Conservation (phyloP, 331 rosid species). For the Malus hybrid region DNA sequence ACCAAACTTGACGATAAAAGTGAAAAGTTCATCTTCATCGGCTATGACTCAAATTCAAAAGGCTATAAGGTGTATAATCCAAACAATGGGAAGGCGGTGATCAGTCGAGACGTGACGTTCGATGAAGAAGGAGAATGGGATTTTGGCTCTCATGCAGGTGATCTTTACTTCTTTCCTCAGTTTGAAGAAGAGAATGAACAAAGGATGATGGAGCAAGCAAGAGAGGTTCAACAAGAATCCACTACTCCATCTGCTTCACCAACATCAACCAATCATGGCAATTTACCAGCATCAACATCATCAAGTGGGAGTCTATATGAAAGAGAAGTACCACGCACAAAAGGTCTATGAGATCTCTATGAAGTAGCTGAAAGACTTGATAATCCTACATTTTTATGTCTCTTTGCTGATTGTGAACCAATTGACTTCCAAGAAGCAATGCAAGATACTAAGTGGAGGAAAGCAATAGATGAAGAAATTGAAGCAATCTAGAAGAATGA, state of each 20-base stretch:
- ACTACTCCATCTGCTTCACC: too few relatives aligned
- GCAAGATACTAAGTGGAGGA: background rate
- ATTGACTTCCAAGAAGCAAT: background rate
- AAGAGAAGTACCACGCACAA: too few relatives aligned
- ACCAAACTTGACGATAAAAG: background rate
- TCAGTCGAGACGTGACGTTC: background rate
- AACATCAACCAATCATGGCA: too few relatives aligned
- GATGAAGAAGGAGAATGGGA: background rate
- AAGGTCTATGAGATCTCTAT: too few relatives aligned
- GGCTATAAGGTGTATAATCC: background rate
- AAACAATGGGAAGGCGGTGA: background rate
- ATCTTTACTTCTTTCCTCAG: too few relatives aligned
- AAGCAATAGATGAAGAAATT: background rate
- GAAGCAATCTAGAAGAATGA: background rate
- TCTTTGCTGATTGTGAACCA: background rate
- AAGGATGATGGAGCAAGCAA: too few relatives aligned
- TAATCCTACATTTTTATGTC: too few relatives aligned
- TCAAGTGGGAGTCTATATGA: too few relatives aligned
- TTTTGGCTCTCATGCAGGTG: background rate
- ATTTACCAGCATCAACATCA: too few relatives aligned
- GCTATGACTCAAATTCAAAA: background rate
- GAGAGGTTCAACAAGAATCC: too few relatives aligned
- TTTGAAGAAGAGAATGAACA: too few relatives aligned
- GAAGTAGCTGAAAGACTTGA: too few relatives aligned
- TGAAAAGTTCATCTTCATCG: background rate